phyloP scores from a whole-genome alignment of 345 rosid species.

The Syzygium aqueum region DNA sequence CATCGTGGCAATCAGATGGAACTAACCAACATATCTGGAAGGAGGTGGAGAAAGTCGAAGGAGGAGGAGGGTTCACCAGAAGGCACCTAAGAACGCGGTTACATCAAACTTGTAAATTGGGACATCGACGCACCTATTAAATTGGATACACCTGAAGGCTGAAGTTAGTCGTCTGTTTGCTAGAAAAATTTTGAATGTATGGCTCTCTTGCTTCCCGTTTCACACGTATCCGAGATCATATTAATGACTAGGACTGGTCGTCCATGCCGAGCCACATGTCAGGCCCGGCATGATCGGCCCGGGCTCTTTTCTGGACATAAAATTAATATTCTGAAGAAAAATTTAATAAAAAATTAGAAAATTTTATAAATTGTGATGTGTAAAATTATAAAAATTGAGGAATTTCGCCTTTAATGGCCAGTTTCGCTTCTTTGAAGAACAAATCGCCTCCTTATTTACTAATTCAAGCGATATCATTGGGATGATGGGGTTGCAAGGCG shows the following conservation, averaged over 20 bases:
- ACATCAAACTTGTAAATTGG: background rate
- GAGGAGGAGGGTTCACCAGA: background rate
- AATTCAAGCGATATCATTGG: background rate
- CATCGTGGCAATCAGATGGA: too few relatives aligned
- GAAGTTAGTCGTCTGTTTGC: background rate
- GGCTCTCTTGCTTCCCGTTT: background rate
- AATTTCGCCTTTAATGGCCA: background rate
- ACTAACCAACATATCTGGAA: background rate
- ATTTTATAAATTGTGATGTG: too few relatives aligned
- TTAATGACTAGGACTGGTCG: rapidly evolving
- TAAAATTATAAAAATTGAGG: background rate
- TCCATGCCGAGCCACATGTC: rapidly evolving
- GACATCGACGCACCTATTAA: background rate
- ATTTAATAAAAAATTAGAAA: background rate
- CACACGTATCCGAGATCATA: background rate
- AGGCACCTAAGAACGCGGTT: background rate
- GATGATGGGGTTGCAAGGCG: too few relatives aligned
- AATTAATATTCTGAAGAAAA: too few relatives aligned
- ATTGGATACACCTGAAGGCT: background rate
- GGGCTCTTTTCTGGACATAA: too few relatives aligned
- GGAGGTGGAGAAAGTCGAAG: background rate
- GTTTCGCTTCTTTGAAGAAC: background rate
- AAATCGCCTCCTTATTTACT: background rate
- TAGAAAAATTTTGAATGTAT: background rate
- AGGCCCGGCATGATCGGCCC: background rate